phyloP scores from a whole-genome alignment of 305 asterid genomes.

The Fraxinus angustifolia region DNA sequence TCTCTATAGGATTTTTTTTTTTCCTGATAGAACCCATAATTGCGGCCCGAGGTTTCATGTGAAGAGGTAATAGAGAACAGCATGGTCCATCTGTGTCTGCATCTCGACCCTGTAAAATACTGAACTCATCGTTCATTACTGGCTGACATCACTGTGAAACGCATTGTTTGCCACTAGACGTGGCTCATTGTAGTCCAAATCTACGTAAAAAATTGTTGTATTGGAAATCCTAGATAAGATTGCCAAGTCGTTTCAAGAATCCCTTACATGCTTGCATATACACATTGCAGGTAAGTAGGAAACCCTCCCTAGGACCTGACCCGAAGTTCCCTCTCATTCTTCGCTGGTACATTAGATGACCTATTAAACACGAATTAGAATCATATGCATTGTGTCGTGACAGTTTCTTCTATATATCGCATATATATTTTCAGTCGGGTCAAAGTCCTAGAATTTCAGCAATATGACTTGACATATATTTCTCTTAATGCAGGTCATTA shows the following conservation, averaged over 20 bases:
- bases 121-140: conserved; percentile 1
- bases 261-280: conserved; percentile 54
- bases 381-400: conserved; percentile 10
- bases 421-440: conserved; percentile 13
- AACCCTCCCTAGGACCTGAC: conserved; percentile 56
- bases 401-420: conserved; percentile 4
- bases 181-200: conserved; percentile 13
- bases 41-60: neutral
- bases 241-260: conserved; percentile 31
- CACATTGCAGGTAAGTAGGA: conserved; percentile 68
- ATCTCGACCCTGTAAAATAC: neutral
- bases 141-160: neutral
- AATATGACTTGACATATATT: neutral
- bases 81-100: conserved; percentile 10
- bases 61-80: neutral
- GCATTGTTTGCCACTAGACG: neutral
- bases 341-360: conserved; percentile 57
- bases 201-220: conserved; percentile 7
- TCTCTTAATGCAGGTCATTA: conserved; percentile 57
- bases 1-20: neutral
- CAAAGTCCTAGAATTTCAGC: neutral
- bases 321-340: conserved; percentile 55
- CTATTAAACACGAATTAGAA: conserved; percentile 23
- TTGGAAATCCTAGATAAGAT: conserved; percentile 23
- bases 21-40: neutral